phyloP scores from a whole-genome alignment of 2,329 filamentous ascomycete genomes.

The Botrytis deweyae region DNA sequence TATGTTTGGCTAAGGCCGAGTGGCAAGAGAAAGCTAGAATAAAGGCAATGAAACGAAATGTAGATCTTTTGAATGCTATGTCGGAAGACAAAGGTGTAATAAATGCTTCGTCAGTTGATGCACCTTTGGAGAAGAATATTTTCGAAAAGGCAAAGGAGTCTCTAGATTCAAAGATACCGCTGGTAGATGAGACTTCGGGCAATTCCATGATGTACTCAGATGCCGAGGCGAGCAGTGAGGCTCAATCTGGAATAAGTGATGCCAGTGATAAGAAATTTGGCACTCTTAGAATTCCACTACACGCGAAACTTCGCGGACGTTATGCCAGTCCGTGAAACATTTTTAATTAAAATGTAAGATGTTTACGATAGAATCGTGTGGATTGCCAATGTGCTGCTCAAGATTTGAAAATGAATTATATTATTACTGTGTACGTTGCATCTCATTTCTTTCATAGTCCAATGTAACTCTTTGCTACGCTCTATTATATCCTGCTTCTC shows the following conservation, averaged over 20 bases:
- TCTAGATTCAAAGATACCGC: not conserved
- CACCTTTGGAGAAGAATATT: not conserved
- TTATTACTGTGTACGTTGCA: not conserved
- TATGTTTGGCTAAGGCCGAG: slow-evolving; percentile 9
- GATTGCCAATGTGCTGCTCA: not conserved
- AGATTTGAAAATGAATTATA: not conserved
- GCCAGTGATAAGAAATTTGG: not conserved
- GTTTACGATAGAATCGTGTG: not conserved
- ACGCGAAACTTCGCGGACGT: not conserved
- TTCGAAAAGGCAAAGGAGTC: not conserved
- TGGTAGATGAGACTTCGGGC: not conserved
- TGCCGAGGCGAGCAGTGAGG: not conserved
- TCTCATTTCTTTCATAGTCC: not conserved
- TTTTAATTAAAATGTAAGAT: not conserved
- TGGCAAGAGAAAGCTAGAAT: slow-evolving; percentile 9
- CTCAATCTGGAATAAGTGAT: not conserved
- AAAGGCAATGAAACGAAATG: not conserved
- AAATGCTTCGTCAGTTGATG: not conserved
- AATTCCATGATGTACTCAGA: not conserved
- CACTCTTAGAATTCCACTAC: not conserved
- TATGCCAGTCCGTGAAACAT: not conserved
- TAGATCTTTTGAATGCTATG: not conserved
- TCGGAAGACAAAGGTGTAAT: not conserved
- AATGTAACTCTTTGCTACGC: not conserved
- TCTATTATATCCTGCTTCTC: not conserved